Base-by-base conservation (phyloP, 768 basidiomycete species). In the Termitomyces eurrhizus region DNA sequence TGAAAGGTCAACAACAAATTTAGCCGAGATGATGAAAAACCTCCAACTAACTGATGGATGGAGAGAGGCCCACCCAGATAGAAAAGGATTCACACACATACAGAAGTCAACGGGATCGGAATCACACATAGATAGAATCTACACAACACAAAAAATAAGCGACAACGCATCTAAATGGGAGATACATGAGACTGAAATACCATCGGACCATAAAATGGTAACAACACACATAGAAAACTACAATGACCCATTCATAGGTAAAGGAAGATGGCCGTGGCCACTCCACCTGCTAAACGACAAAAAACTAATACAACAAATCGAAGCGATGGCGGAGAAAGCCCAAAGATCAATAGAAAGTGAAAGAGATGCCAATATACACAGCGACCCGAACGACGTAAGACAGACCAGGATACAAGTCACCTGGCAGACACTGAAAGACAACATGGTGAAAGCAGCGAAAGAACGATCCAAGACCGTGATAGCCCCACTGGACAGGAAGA, bases 1-100 rank as follows among this genome's bases (percentile, higher is more conserved):
- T 5, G 2, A 1, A 7, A 44, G 1, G 1, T 6, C 41, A 1
- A n/a, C 41, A n/a, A 7, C 3, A 2, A 1, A 4, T 1, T 18
- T 42, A 6, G 6, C 3, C 1, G 18, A 8, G 9, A 12, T 35
- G 32, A 4, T 51, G 5, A 2, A 5, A n/a, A 14, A 33, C 1
- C n/a, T 51, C 14, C 7, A 16, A 3, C 12, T 57, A 4, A 0
- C 4, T 0, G 56, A 57, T 37, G 45, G 56, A 24, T 57, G 56
- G 56, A 37, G 56, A 45, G 29, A 39, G 14, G 21, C 33, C 2
- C 2, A 46, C n/a, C 16, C 18, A 0, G 9, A 24, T 0, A 35
- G 5, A 0, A 57, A 37, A n/a, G n/a, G 18, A 0, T 57, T 39
- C 45, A 36, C 56, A 2, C 26, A 21, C n/a, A 21, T n/a, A 0